Base-by-base conservation (phyloP, 1,284 basidiomycete genomes). In the Sporisorium exsertum region DNA sequence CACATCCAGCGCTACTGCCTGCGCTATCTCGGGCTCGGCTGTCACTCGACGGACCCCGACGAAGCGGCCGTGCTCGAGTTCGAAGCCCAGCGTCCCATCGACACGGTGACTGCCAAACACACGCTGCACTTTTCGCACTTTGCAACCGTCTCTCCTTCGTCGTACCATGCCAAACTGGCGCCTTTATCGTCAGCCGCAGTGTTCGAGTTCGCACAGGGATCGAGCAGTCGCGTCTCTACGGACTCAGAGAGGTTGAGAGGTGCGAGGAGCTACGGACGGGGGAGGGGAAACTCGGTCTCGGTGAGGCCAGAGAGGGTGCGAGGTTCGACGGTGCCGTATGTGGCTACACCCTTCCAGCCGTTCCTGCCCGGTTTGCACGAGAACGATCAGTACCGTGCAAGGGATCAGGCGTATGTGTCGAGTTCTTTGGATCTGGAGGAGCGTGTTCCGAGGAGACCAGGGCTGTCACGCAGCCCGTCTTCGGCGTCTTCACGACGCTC, bases 41-140 rank as follows among this genome's bases (percentile, higher is more conserved):
- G 37, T 24, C 52, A 71, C 22, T 62, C 60, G 15, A 16, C 51
- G 35, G 22, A 56, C 8, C 47, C 59, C 0, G 58, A 63, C 46
- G 52, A 55, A 5, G 67, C 63, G 1, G 66, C 67, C 0, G 59
- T 66, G 35, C 62, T 68, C n/a, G 73, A 80, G 43, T 81, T 81
- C 33, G 77, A 79, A 40, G 79, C 79, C 0, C 78, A 80, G n/a
- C 49, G 79, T 4, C 79, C 79, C 15, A 81, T 81, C 46, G 79
- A 81, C 27, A 81, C 79, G 2, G 59, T 81, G 15, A 80, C 76
- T 9, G 68, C 76, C n/a, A 81, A 81, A 45, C 79, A 81, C 26
- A 57, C 46, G 1, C 60, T 81, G 47, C 64, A 68, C 12, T 81
- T 81, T 42, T 73, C 72, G 26, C 78, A 80, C 54, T 80, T 81